Evolutionary conservation across 2,329 filamentous ascomycete genomes (phyloP).

Genomic region (Sordariomycetes sp.): DNA sequence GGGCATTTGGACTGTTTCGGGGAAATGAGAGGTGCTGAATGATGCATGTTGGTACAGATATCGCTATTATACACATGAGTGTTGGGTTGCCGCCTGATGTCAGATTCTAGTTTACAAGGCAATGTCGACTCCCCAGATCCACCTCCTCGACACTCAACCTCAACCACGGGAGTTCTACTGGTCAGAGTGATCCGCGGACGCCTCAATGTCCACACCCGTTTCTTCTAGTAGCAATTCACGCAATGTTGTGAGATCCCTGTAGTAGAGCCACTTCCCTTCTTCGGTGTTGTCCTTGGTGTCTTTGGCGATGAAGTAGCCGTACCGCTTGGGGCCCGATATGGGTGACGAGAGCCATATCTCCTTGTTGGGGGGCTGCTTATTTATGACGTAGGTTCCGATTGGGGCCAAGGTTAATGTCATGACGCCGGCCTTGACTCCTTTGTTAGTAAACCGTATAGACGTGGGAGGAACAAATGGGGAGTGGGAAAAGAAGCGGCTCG

Average conservation of each 20-base stretch:
- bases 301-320: constrained; percentile 71
- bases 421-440: constrained; percentile 60
- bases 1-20: not conserved
- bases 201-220: constrained; percentile 53
- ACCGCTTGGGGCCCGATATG: constrained; percentile 83
- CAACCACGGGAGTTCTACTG: constrained; percentile 11
- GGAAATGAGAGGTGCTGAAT: not conserved
- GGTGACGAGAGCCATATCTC: constrained; percentile 96
- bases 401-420: constrained; percentile 62
- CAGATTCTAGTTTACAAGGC: not conserved
- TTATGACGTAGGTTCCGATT: constrained; percentile 80
- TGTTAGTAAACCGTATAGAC: constrained; percentile 6
- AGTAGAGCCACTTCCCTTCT: constrained; percentile 74
- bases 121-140: not conserved
- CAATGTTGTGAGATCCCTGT: constrained; percentile 70
- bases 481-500: not conserved
- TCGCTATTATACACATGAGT: not conserved
- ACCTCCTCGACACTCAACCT: not conserved
- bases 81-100: not conserved
- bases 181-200: constrained; percentile 12
- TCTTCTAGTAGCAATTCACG: constrained; percentile 65
- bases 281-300: constrained; percentile 65
- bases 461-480: not conserved
- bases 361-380: constrained; percentile 97
- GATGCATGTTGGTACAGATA: not conserved